Percentiles rank a stretch among this genome's conserved stretches.
Conservation (phyloP, 1,284 basidiomycete species). For the Heterobasidion occidentale region DNA sequence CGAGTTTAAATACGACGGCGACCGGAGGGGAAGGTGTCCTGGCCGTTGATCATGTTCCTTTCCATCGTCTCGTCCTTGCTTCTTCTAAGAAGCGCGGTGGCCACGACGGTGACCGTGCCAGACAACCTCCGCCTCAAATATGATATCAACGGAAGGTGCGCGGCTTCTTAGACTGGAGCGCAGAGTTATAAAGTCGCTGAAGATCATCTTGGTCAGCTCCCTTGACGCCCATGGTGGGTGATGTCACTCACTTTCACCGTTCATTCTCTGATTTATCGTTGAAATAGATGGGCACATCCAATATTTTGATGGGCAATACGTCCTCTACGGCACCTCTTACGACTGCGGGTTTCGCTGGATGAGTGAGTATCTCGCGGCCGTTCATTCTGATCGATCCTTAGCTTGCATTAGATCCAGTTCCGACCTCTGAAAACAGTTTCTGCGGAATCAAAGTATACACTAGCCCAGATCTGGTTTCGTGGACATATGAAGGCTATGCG, state of each 20-base stretch:
- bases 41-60: too few species aligned
- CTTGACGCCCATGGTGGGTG: not conserved
- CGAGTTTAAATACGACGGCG: too few species aligned
- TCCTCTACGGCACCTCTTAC: not conserved
- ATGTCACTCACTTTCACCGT: not conserved
- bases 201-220: not conserved
- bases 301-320: not conserved
- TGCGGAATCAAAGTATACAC: not conserved
- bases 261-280: not conserved
- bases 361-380: not conserved
- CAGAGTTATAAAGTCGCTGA: not conserved
- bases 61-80: too few species aligned
- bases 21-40: too few species aligned
- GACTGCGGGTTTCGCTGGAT: not conserved
- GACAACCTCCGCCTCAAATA: not conserved
- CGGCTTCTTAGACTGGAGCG: not conserved
- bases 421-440: not conserved
- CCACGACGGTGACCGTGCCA: not conserved
- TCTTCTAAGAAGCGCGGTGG: not conserved
- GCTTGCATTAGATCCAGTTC: not conserved
- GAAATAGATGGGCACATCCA: not conserved
- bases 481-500: not conserved
- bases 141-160: not conserved
- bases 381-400: too few species aligned
- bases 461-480: not conserved